Evolutionary conservation across 1,284 basidiomycete genomes (phyloP).

Genomic region (Ganoderma lucidum): DNA sequence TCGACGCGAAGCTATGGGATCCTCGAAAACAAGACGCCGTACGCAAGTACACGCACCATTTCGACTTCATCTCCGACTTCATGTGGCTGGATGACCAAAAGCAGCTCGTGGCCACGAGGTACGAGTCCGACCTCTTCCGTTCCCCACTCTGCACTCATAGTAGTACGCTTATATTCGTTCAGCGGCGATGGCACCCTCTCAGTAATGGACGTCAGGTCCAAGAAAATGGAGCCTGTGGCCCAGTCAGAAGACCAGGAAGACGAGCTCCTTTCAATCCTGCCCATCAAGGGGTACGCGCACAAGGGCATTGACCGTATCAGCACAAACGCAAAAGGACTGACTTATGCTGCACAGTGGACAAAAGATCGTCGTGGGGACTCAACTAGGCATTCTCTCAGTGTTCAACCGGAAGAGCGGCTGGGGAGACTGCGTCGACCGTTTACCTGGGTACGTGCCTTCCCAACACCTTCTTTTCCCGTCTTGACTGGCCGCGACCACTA

Average conservation of each 20-base stretch:
- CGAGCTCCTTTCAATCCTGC: constrained; percentile 85
- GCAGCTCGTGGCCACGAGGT: constrained; percentile 89
- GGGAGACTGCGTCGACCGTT: constrained; percentile 93
- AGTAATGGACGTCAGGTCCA: constrained; percentile 88
- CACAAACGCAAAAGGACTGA: background rate
- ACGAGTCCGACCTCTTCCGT: constrained; percentile 31
- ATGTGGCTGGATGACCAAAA: constrained; percentile 87
- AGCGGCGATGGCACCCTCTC: constrained; percentile 94
- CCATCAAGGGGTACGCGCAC: constrained; percentile 77
- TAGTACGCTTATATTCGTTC: constrained; percentile 3
- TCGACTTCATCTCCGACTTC: constrained; percentile 96
- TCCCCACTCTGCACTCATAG: background rate
- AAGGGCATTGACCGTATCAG: background rate
- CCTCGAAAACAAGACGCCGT: constrained; percentile 72
- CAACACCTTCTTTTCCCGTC: background rate
- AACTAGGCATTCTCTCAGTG: constrained; percentile 89
- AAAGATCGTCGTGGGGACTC: constrained; percentile 91
- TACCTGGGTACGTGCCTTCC: constrained; percentile 72
- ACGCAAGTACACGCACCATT: constrained; percentile 86
- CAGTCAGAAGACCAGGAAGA: constrained; percentile 97
- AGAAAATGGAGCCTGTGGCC: constrained; percentile 75
- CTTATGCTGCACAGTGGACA: constrained; percentile 55
- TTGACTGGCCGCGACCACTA: constrained; percentile 37
- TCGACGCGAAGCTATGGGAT: constrained; percentile 82
- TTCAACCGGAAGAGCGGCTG: constrained; percentile 90